Percentiles rank a stretch among this genome's conserved stretches.
Conservation (phyloP, 768 basidiomycete genomes). For the Mycena polygramma region DNA sequence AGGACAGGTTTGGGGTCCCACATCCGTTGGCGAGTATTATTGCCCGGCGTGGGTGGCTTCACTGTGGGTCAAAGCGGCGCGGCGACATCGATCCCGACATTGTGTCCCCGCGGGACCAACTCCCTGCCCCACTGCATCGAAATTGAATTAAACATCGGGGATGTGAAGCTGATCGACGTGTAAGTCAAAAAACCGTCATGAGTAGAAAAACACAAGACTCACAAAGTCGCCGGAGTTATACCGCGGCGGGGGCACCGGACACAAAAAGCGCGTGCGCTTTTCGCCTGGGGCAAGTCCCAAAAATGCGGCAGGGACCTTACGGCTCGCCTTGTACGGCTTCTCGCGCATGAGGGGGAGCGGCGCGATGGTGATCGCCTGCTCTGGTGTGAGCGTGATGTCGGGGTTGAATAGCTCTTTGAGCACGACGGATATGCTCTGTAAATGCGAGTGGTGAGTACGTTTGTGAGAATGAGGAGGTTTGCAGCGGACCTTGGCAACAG, state of each 20-base stretch:
- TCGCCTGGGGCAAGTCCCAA: neutral
- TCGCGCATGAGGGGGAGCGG: slow-evolving; percentile 18
- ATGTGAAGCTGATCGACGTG: too few species aligned
- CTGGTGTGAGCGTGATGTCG: neutral
- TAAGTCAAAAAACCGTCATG: too few species aligned
- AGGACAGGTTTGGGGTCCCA: too few species aligned
- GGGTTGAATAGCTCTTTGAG: neutral
- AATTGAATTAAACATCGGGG: too few species aligned
- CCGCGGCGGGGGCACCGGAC: neutral
- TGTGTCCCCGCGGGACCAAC: too few species aligned
- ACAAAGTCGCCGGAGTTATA: neutral
- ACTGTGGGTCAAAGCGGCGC: too few species aligned
- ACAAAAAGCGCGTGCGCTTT: slow-evolving; percentile 15
- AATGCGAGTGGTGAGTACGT: too few species aligned
- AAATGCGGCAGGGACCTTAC: neutral
- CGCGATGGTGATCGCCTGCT: neutral
- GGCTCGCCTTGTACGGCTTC: neutral
- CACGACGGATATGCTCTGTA: too few species aligned
- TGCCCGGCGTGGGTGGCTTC: too few species aligned
- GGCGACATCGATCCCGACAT: too few species aligned
- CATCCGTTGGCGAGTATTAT: too few species aligned
- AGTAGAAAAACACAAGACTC: neutral
- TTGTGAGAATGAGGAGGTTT: neutral
- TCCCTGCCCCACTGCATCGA: too few species aligned
- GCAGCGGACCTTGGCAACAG: neutral